phyloP scores from a whole-genome alignment of 1,139 yeast species.

The Saccharomycopsis phalli region DNA sequence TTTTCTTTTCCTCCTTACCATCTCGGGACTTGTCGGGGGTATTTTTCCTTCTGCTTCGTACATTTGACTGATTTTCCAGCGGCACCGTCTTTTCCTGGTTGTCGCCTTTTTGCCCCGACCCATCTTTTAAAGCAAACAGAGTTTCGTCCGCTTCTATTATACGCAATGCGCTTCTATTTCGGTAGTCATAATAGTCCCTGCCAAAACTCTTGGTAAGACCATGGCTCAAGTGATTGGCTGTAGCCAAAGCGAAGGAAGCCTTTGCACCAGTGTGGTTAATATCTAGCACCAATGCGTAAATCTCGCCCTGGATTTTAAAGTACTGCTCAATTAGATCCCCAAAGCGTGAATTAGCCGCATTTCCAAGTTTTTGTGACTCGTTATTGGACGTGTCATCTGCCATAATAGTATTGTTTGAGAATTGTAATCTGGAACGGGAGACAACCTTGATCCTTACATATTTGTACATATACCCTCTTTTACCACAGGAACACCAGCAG shows the following conservation, averaged over 20 bases:
- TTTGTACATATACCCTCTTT: no score
- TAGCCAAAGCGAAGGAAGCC: constrained; percentile 9
- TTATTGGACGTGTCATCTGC: no score
- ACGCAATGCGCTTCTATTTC: constrained; percentile 8
- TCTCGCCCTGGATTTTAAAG: constrained; percentile 7
- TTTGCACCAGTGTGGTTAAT: constrained; percentile 7
- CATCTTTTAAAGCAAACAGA: neutral
- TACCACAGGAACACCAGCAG: no score
- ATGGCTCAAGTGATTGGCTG: constrained; percentile 12
- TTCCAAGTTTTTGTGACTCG: no score
- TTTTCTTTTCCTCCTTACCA: no score
- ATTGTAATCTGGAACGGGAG: no score
- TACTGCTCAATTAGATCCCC: constrained; percentile 3
- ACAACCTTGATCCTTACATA: no score
- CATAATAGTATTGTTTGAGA: neutral
- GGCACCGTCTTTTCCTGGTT: neutral
- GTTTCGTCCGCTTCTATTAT: constrained; percentile 2
- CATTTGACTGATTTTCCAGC: no score
- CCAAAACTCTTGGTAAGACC: constrained; percentile 14
- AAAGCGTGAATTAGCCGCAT: no score
- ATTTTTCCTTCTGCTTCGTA: no score
- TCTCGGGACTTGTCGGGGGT: no score
- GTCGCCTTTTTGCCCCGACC: neutral
- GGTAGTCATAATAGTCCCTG: constrained; percentile 14
- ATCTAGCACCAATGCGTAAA: constrained; percentile 12